Evolutionary conservation across 1,284 basidiomycete genomes (phyloP).

Genomic region (Vanrija pseudolonga): DNA sequence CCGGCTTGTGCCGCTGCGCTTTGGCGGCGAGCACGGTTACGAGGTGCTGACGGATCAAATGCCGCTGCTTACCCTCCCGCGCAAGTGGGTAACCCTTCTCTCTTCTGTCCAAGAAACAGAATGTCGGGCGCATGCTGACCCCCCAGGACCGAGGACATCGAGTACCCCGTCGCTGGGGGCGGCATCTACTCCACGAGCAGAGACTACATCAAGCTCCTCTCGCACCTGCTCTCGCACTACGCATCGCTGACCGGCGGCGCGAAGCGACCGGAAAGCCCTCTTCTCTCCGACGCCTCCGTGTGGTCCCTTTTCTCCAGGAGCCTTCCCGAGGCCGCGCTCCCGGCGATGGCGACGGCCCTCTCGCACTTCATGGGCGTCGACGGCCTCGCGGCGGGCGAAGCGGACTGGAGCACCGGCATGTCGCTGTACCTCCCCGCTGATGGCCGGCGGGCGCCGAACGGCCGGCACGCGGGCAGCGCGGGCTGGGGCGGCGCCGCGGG

Average conservation of each 20-base stretch:
- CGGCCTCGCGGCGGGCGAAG: constrained; percentile 19
- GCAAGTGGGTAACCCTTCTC: constrained; percentile 14
- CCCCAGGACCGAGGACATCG: constrained; percentile 24
- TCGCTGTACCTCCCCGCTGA: constrained; percentile 20
- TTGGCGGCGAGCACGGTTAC: constrained; percentile 8
- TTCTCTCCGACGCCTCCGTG: constrained; percentile 22
- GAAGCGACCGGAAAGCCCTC: neutral
- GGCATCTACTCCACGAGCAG: constrained; percentile 29
- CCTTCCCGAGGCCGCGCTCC: constrained; percentile 13
- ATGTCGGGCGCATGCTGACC: neutral
- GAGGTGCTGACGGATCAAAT: constrained; percentile 23
- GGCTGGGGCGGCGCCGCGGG: constrained; percentile 37
- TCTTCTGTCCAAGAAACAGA: neutral
- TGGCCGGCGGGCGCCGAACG: constrained; percentile 16
- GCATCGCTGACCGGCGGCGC: constrained; percentile 10
- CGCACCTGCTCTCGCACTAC: constrained; percentile 27
- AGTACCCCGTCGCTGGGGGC: constrained; percentile 37
- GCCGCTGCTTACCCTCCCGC: constrained; percentile 20
- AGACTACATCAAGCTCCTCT: constrained; percentile 31
- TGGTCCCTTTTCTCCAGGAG: constrained; percentile 24
- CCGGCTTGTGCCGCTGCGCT: constrained; percentile 24
- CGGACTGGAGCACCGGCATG: constrained; percentile 36
- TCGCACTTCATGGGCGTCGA: constrained; percentile 8
- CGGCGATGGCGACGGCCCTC: constrained; percentile 13
- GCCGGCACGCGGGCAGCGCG: constrained; percentile 23